A percentile compares a stretch with the other conserved stretches of the same genome.
These are phyloP conservation scores for Yarrowia sp. DNA, from an alignment of 805 yeast species.

Conservation along the genomic window DNA sequence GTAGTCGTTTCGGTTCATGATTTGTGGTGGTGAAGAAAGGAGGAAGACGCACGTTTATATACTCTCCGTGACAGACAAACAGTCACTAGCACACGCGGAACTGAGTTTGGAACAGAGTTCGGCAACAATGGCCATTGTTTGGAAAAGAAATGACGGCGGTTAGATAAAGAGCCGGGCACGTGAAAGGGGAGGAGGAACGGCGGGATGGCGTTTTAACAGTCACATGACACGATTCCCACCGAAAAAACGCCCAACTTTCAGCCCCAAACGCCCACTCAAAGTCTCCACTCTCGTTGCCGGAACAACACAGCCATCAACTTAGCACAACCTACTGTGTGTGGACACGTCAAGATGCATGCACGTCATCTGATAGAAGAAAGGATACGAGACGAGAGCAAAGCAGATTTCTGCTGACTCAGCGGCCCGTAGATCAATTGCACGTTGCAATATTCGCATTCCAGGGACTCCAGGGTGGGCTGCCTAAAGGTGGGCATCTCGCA, in stretches of 20 bases:
- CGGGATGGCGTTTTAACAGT: too few species aligned
- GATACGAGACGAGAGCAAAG: too few species aligned
- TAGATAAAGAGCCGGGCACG: neutral
- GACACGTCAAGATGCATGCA: slow-evolving; percentile 1
- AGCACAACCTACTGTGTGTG: neutral
- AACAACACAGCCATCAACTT: neutral
- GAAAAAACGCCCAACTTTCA: too few species aligned
- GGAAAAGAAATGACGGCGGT: neutral
- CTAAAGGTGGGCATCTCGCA: neutral
- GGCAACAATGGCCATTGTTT: slow-evolving; percentile 1
- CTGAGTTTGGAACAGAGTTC: neutral
- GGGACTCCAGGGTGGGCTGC: too few species aligned
- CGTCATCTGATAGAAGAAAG: neutral
- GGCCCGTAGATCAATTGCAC: too few species aligned
- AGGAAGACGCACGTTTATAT: neutral
- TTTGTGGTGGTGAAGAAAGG: neutral
- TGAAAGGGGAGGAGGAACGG: too few species aligned
- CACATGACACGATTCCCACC: too few species aligned
- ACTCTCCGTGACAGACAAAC: neutral
- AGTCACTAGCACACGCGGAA: neutral
- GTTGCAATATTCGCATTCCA: too few species aligned
- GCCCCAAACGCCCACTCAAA: neutral
- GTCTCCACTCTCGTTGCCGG: neutral
- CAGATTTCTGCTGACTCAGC: too few species aligned
- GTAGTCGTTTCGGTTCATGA: slow-evolving; percentile 13